Evolutionary conservation across 2,329 filamentous ascomycete species (phyloP), one percentile per base, ranked within the genome.

Genomic region (Trichocomaceae sp.): DNA sequence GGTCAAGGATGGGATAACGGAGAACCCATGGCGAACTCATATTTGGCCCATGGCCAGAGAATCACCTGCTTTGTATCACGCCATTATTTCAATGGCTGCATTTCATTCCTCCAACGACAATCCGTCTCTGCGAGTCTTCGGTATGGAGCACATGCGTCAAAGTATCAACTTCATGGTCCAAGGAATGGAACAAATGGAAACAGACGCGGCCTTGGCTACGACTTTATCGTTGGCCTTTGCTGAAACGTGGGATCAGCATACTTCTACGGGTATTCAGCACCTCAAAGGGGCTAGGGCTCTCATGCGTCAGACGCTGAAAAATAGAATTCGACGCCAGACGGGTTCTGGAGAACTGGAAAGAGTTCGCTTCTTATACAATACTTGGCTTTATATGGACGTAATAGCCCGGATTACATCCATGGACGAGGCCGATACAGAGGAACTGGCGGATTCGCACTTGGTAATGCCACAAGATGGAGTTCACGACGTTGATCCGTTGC

Each of bases 321-420:
- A 76, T 61, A 70, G 68, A 6, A 60, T 65, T 3, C 69, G 69
- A 49, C 62, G 64, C 5, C 64, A 61, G 4, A 55, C 74, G 31
- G 64, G 63, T n/a, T 77, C 76, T 3, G 66, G 75, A 22, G 78
- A 82, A 45, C 66, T 81, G 12, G 71, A 75, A 39, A 73, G 83
- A 7, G 71, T 88, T 22, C 81, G 81, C 54, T 88, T 88, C 61
- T 72, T 88, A 17, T 85, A 83, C 69, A 87, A 87, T 63, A 83
- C 82, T 3, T 88, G 83, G 82, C 77, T 87, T 7, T 88, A 88
- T 62, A 85, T 87, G 79, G 84, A 87, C 64, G 85, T 88, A 26
- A 84, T 88, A 58, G 82, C 85, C 22, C 79, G 84, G 13, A 71
- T 88, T 48, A 87, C 84, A 0, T 83, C 83, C 2, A 69, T 81